Evolutionary conservation across 345 rosid genomes (phyloP), one percentile per base, ranked within the genome.

Genomic region (Eucalyptus melliodora): DNA sequence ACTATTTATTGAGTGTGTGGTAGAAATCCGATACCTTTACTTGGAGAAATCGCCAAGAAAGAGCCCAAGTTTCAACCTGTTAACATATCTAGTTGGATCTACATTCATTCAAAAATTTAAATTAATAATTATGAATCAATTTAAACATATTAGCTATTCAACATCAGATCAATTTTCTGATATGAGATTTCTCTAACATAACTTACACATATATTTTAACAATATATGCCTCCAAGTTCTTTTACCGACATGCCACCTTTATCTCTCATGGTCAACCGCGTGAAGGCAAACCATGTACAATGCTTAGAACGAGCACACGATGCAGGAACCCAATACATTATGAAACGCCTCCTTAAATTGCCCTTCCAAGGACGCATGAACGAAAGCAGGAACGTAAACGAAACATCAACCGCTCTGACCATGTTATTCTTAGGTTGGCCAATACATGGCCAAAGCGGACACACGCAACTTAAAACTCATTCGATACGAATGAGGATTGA

Each of bases 31-130:
- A 51, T 51, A 51, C 1, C 9, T 51, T 16, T 1, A 51, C 9
- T 6, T 3, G 2, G 9, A 51, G 2, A 51, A 51, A 51, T 51
- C 4, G 2, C 2, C 0, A 7, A 51, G 9, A 7, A 51, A 1
- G 23, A 51, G 9, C 1, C 2, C 23, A 51, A 17, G 56, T 51
- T 51, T 51, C 4, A 17, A 0, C 0, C 23, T 0, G 0, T 51
- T 51, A 17, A 51, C 4, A 51, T 53, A 17, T 53, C 0, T 19
- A 53, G 0, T 7, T 53, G 0, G 2, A 53, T 0, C 1, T 19
- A 53, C 1, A 53, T 53, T 19, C 9, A 53, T 0, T 17, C 1
- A 51, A 51, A 51, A 51, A 51, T 2, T 17, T 51, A 51, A 51
- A 2, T 51, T 51, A 51, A 17, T 51, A 7, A 17, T 51, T 51